Evolutionary conservation across 2,329 filamentous ascomycete species (phyloP).

Genomic region (Graphium sp.): DNA sequence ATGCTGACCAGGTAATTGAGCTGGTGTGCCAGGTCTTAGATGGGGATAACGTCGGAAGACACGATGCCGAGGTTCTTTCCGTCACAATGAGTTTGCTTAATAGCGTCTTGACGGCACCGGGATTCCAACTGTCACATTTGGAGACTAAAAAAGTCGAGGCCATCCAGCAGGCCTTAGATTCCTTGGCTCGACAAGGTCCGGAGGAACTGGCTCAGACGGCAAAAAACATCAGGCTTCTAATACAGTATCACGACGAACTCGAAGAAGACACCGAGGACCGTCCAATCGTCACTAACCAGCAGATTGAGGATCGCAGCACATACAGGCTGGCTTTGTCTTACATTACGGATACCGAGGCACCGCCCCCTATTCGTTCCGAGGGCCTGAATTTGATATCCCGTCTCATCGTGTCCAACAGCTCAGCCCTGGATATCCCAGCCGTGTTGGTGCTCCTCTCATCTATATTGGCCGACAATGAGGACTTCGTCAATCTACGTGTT

Average conservation of each 20-base stretch:
- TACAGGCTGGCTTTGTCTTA: constrained; percentile 48
- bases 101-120: constrained; percentile 38
- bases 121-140: constrained; percentile 31
- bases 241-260: constrained; percentile 37
- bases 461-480: constrained; percentile 48
- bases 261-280: constrained; percentile 22
- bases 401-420: constrained; percentile 35
- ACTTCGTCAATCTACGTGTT: constrained; percentile 54
- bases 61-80: constrained; percentile 29
- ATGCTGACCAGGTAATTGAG: constrained; percentile 47
- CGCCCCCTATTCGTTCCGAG: constrained; percentile 49
- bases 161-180: constrained; percentile 30
- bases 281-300: constrained; percentile 23
- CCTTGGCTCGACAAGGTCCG: constrained; percentile 14
- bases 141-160: constrained; percentile 21
- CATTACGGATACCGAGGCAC: constrained; percentile 42
- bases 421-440: constrained; percentile 49
- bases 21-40: constrained; percentile 44
- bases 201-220: constrained; percentile 21
- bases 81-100: constrained; percentile 45
- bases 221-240: constrained; percentile 34
- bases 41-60: constrained; percentile 20
- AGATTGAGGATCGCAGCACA: constrained; percentile 42
- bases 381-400: constrained; percentile 42
- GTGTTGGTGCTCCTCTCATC: constrained; percentile 46